Conservation (phyloP, 306 rosid genomes). For the Cajanus cajan region DNA sequence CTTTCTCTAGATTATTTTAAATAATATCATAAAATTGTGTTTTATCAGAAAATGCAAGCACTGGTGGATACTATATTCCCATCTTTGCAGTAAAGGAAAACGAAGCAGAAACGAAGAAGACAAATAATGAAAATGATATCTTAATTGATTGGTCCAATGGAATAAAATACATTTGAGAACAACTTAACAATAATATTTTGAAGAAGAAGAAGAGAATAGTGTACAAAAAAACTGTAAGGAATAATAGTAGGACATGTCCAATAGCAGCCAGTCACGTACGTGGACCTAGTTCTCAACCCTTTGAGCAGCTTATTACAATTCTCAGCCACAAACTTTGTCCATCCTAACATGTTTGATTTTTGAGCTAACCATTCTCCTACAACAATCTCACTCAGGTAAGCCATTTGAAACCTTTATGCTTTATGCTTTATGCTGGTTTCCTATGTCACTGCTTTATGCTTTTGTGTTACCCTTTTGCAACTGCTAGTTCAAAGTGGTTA, state of each 20-base stretch:
- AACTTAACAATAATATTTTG: not conserved
- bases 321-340: conserved; percentile 1
- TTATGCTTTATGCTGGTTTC: not conserved
- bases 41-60: not conserved
- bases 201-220: not conserved
- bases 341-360: not conserved
- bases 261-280: not conserved
- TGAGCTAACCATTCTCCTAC: not conserved
- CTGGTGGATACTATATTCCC: not conserved
- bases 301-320: not conserved
- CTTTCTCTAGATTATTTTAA: not conserved
- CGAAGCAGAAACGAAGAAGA: not conserved
- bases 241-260: not conserved
- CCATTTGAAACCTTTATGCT: not conserved
- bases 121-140: not conserved
- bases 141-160: not conserved
- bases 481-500: not conserved
- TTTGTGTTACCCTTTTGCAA: not conserved
- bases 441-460: too few species aligned
- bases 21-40: not conserved
- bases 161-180: conserved; percentile 14
- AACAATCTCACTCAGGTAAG: not conserved
- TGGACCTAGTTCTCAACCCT: not conserved
- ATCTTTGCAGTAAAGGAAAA: not conserved
- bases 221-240: not conserved